Evolutionary conservation across 352 stramenopile genomes (phyloP).

Genomic region (Phytopythium helicoides): DNA sequence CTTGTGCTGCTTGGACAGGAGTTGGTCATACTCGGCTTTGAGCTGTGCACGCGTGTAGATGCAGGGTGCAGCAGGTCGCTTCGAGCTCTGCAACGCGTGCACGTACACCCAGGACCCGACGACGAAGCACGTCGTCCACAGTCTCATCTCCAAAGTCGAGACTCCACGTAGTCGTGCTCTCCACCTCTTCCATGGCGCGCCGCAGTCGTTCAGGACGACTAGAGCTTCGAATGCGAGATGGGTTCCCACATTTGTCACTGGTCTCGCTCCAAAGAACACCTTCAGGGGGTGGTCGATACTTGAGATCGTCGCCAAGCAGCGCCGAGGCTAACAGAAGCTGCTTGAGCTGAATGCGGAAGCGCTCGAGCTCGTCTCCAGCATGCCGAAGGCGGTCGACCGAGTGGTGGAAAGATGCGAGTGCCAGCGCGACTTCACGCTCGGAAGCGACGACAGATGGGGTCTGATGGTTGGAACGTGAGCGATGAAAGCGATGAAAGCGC

Average conservation of each 20-base stretch:
- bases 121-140: conserved; percentile 2
- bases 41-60: conserved; percentile 1
- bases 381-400: neutral
- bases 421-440: neutral
- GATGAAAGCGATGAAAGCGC: neutral
- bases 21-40: neutral
- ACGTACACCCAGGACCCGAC: neutral
- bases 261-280: neutral
- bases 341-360: conserved; percentile 7
- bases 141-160: conserved; percentile 7
- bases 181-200: conserved; percentile 1
- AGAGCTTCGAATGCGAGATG: conserved; percentile 1
- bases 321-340: conserved; percentile 3
- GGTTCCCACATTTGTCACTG: neutral
- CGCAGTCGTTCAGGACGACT: neutral
- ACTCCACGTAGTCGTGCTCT: conserved; percentile 2
- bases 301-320: conserved; percentile 4
- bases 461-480: neutral
- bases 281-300: conserved; percentile 1
- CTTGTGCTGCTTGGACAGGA: conserved; percentile 1
- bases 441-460: neutral
- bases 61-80: neutral
- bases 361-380: conserved; percentile 2
- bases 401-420: conserved; percentile 1
- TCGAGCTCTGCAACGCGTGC: conserved; percentile 2